A percentile compares a stretch with the other conserved stretches of the same genome.
These are phyloP conservation scores for Aspergillus asperescens DNA, from an alignment of 495 filamentous ascomycete genomes.

Conservation along the genomic window DNA sequence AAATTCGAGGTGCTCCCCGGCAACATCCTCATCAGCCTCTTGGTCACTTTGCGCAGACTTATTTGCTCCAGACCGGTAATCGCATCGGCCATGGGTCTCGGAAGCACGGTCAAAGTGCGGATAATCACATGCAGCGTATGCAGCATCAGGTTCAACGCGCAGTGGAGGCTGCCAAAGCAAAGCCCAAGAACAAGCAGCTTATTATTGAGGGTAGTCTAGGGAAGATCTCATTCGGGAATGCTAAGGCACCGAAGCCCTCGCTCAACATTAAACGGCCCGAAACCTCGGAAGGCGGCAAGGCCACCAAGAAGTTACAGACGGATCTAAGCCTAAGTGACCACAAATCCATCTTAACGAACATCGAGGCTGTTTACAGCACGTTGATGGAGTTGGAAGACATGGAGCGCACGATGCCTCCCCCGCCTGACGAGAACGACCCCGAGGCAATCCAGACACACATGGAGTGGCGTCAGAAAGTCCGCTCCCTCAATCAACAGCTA, in stretches of 20 bases:
- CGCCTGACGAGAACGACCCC: slow-evolving; percentile 56
- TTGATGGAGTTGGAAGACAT: slow-evolving; percentile 93
- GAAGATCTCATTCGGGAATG: slow-evolving; percentile 98
- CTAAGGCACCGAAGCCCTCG: slow-evolving; percentile 89
- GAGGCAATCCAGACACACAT: slow-evolving; percentile 58
- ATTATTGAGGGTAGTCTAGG: slow-evolving; percentile 96
- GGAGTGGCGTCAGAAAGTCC: slow-evolving; percentile 67
- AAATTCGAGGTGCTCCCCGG: slow-evolving; percentile 81
- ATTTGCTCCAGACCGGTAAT: slow-evolving; percentile 86
- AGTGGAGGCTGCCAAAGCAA: slow-evolving; percentile 92
- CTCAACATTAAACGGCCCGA: slow-evolving; percentile 94
- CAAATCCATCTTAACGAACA: slow-evolving; percentile 74
- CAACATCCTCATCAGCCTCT: slow-evolving; percentile 86
- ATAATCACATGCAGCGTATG: slow-evolving; percentile 98
- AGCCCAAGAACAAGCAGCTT: slow-evolving; percentile 97
- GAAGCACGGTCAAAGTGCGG: slow-evolving; percentile 67
- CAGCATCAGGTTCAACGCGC: slow-evolving; percentile 97
- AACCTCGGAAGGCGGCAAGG: slow-evolving; percentile 48
- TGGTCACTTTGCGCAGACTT: slow-evolving; percentile 95
- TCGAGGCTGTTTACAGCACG: slow-evolving; percentile 79
- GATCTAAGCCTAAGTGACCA: slow-evolving; percentile 60
- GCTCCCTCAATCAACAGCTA: slow-evolving; percentile 69
- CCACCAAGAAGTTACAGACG: slow-evolving; percentile 38
- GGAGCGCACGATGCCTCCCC: slow-evolving; percentile 78
- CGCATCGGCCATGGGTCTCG: slow-evolving; percentile 58